These are phyloP conservation scores for Arthrobotrys megalospora DNA, from an alignment of 2,329 filamentous ascomycete species.

Conservation along the genomic window DNA sequence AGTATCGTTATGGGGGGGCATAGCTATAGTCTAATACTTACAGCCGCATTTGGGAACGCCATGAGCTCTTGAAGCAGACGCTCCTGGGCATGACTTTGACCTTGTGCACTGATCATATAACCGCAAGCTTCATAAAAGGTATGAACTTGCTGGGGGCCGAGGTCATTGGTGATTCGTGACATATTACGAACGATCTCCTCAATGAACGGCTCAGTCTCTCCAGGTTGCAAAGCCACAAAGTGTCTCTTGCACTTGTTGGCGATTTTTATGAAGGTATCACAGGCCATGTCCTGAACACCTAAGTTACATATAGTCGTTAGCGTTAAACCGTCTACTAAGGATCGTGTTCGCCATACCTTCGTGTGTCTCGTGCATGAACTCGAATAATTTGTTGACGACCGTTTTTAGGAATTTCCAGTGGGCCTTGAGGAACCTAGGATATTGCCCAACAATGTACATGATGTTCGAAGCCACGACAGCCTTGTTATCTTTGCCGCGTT, in stretches of 20 bases:
- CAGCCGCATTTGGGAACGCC: constrained; percentile 88
- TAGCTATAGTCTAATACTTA: constrained; percentile 64
- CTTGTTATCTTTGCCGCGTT: constrained; percentile 99
- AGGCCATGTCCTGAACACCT: constrained; percentile 99
- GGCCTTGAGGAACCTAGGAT: constrained; percentile 96
- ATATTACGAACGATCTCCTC: constrained; percentile 98
- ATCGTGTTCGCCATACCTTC: constrained; percentile 76
- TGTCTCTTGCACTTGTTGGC: constrained; percentile 97
- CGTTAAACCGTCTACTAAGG: background rate
- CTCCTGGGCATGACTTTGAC: constrained; percentile 94
- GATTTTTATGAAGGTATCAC: constrained; percentile 99
- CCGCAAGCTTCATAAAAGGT: constrained; percentile 99
- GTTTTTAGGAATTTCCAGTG: constrained; percentile 99
- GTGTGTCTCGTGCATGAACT: constrained; percentile 99
- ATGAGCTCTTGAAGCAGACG: constrained; percentile 91
- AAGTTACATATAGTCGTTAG: constrained; percentile 56
- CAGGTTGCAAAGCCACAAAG: constrained; percentile 95
- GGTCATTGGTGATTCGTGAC: constrained; percentile 93
- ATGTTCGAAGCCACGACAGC: constrained; percentile 99
- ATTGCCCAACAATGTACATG: constrained; percentile 99
- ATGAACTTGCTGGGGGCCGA: constrained; percentile 96
- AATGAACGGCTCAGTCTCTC: constrained; percentile 95
- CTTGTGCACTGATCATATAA: constrained; percentile 98
- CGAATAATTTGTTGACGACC: constrained; percentile 98
- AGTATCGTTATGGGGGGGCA: background rate